Conservation (phyloP, 1,284 basidiomycete species). For the Cryptococcus sp. region DNA sequence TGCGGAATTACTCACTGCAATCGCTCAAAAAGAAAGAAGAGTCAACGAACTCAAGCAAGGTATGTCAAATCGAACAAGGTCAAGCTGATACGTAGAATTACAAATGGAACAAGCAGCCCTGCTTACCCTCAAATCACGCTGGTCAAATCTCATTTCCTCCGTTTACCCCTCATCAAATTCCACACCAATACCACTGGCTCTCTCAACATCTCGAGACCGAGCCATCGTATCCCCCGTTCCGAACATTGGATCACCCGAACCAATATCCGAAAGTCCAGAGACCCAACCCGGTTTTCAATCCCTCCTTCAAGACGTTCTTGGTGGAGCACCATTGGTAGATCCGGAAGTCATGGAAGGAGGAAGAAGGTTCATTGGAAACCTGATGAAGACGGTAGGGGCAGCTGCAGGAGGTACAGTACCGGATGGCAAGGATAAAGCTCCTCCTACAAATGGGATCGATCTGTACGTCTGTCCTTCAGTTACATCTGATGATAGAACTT, state of each 20-base stretch:
- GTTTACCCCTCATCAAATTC: background rate
- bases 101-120: slow-evolving; percentile 33
- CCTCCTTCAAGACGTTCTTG: background rate
- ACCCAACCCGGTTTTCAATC: background rate
- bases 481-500: too few relatives aligned
- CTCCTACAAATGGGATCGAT: too few relatives aligned
- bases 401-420: slow-evolving; percentile 39
- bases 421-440: background rate
- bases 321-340: slow-evolving; percentile 3
- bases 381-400: slow-evolving; percentile 39
- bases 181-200: background rate
- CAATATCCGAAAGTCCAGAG: background rate
- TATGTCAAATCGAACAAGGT: slow-evolving; percentile 7
- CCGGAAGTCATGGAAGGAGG: slow-evolving; percentile 28
- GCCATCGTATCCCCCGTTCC: background rate
- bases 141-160: background rate
- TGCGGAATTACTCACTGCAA: slow-evolving; percentile 34
- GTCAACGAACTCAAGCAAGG: slow-evolving; percentile 40
- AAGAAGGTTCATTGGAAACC: slow-evolving; percentile 37
- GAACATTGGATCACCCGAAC: background rate
- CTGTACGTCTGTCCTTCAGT: too few relatives aligned
- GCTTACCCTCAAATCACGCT: slow-evolving; percentile 28
- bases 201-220: background rate
- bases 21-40: slow-evolving; percentile 37
- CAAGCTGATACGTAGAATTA: slow-evolving; percentile 24